Conservation (phyloP, 345 rosid genomes). For the Lepidium sativum region DNA sequence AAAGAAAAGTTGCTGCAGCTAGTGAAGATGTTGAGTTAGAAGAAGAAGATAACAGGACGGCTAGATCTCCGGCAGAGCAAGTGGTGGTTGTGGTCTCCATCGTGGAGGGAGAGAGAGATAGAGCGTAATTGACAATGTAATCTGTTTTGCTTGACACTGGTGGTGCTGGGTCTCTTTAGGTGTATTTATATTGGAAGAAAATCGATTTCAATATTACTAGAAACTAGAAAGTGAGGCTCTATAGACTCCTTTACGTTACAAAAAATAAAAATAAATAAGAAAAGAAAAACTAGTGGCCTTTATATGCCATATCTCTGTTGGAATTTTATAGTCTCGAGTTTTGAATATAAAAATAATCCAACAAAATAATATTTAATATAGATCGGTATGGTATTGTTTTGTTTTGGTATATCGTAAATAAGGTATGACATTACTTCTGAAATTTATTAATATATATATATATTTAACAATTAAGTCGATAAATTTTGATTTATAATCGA, state of each 20-base stretch:
- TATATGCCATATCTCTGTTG: not conserved
- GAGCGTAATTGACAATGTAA: not conserved
- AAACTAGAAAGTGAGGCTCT: not conserved
- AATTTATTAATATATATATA: no score
- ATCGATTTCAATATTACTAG: not conserved
- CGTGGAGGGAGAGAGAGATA: not conserved
- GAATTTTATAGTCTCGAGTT: no score
- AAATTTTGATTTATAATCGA: no score
- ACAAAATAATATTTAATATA: not conserved
- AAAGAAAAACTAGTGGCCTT: not conserved
- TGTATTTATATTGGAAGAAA: not conserved
- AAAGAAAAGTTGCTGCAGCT: slow-evolving; percentile 40
- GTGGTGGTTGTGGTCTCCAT: slow-evolving; percentile 10
- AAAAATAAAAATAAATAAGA: no score
- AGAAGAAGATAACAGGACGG: slow-evolving; percentile 23
- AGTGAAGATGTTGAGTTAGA: slow-evolving; percentile 7
- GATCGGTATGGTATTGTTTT: not conserved
- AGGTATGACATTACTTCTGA: not conserved
- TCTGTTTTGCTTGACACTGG: not conserved
- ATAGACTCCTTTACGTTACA: not conserved
- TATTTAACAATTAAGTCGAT: no score
- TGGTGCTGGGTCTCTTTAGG: not conserved
- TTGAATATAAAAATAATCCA: not conserved
- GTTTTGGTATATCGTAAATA: not conserved
- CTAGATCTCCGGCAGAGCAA: slow-evolving; percentile 39